Base-by-base conservation (phyloP, 202 grass and related monocot genomes). In the Digitaria exilis region DNA sequence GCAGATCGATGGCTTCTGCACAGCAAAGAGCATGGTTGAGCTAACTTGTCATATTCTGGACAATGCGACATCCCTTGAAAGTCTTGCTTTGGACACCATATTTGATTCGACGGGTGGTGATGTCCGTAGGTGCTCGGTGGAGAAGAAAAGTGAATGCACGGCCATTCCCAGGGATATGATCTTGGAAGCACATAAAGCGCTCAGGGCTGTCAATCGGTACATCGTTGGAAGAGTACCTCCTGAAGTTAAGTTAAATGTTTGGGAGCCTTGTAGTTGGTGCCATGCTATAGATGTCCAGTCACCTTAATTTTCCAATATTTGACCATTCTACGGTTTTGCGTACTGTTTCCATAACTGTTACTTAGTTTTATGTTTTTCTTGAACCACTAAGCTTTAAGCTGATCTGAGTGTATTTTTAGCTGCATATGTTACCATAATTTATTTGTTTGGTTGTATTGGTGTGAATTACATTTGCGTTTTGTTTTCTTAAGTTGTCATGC, bases 171-270 rank as follows among this genome's bases (percentile, higher is more conserved):
- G 8, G 58, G 2, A 48, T 22, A 65, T 32, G 26, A 31, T 65
- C 10, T 34, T 49, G 42, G 75, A 64, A 65, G 26, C 75, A 9
- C 28, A 24, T 7, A 65, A 34, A 50, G 6, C 59, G 10, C 76
- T 65, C 2, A 34, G 12, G 9, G 43, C 14, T 8, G 7, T 78
- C 43, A 50, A 14, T 49, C 22, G 1, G 0, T 49, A 50, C 10
- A 50, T 78, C 0, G 3, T 50, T 3, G 76, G 43, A 4, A 49
- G 44, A 22, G 57, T 78, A 15, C 59, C 59, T 14, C 32, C 58
- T 14, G 4, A 9, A 21, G 58, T 62, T 35, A 56, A 71, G 71
- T 56, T 74, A 15, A 74, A 74, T 74, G 49, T 74, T 61, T 15
- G 35, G 37, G 56, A 64, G 60, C 60, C 60, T 9, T 64, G 60